Percentiles rank a stretch among this genome's conserved stretches.
These are phyloP conservation scores for Schrenkiella parvula DNA, from an alignment of 345 rosid genomes.

Conservation along the genomic window DNA sequence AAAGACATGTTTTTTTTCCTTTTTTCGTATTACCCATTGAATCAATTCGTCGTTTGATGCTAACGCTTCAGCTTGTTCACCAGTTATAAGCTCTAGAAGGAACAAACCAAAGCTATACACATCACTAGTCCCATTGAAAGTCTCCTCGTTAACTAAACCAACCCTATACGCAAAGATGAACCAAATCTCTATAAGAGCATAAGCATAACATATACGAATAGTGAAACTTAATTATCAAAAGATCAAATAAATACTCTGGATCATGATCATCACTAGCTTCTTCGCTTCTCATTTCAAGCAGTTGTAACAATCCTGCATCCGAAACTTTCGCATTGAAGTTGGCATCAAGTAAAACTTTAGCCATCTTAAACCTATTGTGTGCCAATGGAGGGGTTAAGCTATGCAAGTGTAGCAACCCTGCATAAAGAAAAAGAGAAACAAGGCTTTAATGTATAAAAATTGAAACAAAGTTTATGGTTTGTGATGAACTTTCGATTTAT, in stretches of 20 bases:
- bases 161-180: neutral
- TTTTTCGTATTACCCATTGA: conserved; percentile 55
- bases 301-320: conserved; percentile 46
- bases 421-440: conserved; percentile 19
- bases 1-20: too few species aligned
- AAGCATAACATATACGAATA: neutral
- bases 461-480: neutral
- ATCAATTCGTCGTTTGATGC: too few species aligned
- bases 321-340: conserved; percentile 58
- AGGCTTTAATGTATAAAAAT: neutral
- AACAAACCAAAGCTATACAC: conserved; percentile 71
- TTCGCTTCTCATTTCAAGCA: conserved; percentile 45
- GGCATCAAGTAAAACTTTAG: conserved; percentile 68
- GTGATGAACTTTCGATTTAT: neutral
- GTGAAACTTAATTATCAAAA: neutral
- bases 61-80: conserved; percentile 38
- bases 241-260: too few species aligned
- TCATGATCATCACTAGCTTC: too few species aligned
- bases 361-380: conserved; percentile 65
- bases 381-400: conserved; percentile 51
- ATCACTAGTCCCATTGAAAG: conserved; percentile 36
- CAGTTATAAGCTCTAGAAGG: conserved; percentile 63
- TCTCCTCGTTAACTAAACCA: neutral
- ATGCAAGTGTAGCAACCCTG: conserved; percentile 62
- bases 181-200: neutral